phyloP scores from a whole-genome alignment of 78 protist genomes.

The Isochrysis galbana region DNA sequence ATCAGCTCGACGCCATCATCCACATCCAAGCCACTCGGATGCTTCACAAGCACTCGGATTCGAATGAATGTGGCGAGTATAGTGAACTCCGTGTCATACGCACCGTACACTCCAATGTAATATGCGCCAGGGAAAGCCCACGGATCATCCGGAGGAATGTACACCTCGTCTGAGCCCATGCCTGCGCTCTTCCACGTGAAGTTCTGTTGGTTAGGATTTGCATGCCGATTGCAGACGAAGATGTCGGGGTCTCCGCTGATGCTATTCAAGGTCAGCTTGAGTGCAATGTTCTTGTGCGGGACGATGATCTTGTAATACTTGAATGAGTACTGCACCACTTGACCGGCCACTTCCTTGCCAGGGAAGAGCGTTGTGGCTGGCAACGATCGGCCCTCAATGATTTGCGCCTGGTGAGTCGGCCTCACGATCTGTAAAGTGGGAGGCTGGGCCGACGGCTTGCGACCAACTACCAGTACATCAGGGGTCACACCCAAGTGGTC shows the following conservation, averaged over 20 bases:
- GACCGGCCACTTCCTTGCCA: not conserved
- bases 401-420: not conserved
- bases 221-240: not conserved
- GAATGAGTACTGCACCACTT: not conserved
- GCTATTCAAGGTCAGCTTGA: not conserved
- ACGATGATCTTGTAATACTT: not conserved
- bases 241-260: not conserved
- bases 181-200: not conserved
- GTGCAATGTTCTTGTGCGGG: not conserved
- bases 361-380: not conserved
- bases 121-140: not conserved
- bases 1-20: not conserved
- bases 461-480: not conserved
- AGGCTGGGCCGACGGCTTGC: not conserved
- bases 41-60: not conserved
- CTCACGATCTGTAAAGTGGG: not conserved
- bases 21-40: not conserved
- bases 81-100: not conserved
- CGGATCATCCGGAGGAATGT: not conserved
- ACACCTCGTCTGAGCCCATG: not conserved
- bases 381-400: not conserved
- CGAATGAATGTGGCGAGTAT: not conserved
- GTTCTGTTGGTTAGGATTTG: not conserved
- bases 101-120: not conserved
- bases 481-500: not conserved